A percentile compares a stretch with the other conserved stretches of the same genome.
Conservation (phyloP, 1,284 basidiomycete genomes). For the Ceratobasidium theobromae region DNA sequence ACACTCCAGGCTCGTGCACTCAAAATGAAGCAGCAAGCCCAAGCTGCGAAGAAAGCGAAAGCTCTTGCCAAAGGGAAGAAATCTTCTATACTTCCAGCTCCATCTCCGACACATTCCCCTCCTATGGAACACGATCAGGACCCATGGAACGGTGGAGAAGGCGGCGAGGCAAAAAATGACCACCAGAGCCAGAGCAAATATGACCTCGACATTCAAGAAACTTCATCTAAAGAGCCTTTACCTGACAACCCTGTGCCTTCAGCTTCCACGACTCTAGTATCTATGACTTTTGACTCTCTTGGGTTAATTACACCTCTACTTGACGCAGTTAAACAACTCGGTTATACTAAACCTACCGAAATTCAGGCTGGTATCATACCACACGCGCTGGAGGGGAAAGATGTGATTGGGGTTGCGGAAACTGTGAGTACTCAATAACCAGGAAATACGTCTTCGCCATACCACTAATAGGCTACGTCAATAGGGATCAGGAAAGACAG, state of each 20-base stretch:
- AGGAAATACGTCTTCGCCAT: neutral
- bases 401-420: constrained; percentile 97
- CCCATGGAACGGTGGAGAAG: neutral
- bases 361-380: constrained; percentile 93
- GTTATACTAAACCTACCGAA: constrained; percentile 86
- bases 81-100: neutral
- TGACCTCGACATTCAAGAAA: neutral
- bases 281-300: constrained; percentile 55
- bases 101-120: neutral
- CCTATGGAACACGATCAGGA: neutral
- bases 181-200: neutral
- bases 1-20: constrained; percentile 23
- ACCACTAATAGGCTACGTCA: neutral
- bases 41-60: constrained; percentile 15
- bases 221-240: too few relatives aligned
- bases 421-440: constrained; percentile 49
- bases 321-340: constrained; percentile 79
- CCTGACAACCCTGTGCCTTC: neutral
- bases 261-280: constrained; percentile 28
- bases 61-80: neutral
- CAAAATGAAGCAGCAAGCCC: constrained; percentile 25
- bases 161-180: neutral
- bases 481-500: constrained; percentile 92
- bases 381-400: constrained; percentile 84
- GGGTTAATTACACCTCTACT: constrained; percentile 90